A percentile compares a stretch with the other conserved stretches of the same genome.
phyloP scores from a whole-genome alignment of 345 rosid species.

The Bruguiera parviflora region DNA sequence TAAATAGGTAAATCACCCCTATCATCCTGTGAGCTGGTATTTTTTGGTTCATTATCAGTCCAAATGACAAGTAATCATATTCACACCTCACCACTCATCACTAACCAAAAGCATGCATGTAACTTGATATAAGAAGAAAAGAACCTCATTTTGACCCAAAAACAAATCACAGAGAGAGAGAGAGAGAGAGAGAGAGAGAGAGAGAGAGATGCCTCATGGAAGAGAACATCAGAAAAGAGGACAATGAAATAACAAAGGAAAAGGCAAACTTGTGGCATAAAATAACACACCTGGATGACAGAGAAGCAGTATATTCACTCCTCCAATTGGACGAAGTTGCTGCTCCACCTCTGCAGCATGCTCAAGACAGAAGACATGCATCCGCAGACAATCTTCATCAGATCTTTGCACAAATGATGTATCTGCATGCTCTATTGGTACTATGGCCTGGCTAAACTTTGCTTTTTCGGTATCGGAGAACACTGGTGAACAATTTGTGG shows the following conservation, averaged over 20 bases:
- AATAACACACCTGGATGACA: slow-evolving; percentile 78
- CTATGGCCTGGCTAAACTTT: slow-evolving; percentile 27
- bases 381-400: slow-evolving; percentile 69
- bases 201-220: too few relatives aligned
- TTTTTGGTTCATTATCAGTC: too few relatives aligned
- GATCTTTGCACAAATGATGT: slow-evolving; percentile 41
- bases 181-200: too few relatives aligned
- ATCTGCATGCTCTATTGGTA: slow-evolving; percentile 30
- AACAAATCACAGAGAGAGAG: too few relatives aligned
- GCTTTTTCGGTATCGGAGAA: slow-evolving; percentile 33
- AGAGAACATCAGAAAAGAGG: too few relatives aligned
- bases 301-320: slow-evolving; percentile 65
- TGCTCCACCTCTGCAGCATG: slow-evolving; percentile 92
- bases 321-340: slow-evolving; percentile 70
- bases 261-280: neutral
- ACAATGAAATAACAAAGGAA: slow-evolving; percentile 2
- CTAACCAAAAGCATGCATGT: too few relatives aligned
- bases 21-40: too few relatives aligned
- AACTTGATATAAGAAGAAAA: too few relatives aligned
- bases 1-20: too few relatives aligned
- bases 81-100: too few relatives aligned
- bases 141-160: too few relatives aligned
- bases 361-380: slow-evolving; percentile 96
- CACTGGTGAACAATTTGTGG: slow-evolving; percentile 28
- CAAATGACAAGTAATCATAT: too few relatives aligned